Conservation (phyloP, 257 asterid species). For the Apocynum venetum region DNA sequence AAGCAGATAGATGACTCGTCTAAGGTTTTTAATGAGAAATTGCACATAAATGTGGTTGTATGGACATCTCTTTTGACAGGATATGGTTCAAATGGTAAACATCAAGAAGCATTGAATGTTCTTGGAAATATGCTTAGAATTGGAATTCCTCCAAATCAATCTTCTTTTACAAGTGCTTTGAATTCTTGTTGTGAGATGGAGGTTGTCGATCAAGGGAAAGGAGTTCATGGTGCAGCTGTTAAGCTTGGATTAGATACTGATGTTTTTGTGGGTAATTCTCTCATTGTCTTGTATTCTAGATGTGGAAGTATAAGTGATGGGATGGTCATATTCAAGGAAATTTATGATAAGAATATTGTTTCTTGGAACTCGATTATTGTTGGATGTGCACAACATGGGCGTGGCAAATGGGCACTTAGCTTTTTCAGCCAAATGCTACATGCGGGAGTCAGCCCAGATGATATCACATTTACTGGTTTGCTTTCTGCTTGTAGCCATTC, state of each 20-base stretch:
- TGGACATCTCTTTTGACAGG: constrained; percentile 95
- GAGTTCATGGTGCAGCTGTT: constrained; percentile 51
- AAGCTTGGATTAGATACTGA: constrained; percentile 66
- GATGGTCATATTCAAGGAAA: constrained; percentile 40
- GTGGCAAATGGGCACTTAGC: constrained; percentile 57
- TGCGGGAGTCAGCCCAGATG: constrained; percentile 55
- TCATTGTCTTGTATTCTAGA: constrained; percentile 55
- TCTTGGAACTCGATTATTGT: constrained; percentile 84
- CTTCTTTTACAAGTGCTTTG: constrained; percentile 83
- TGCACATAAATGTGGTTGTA: constrained; percentile 59
- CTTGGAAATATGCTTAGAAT: constrained; percentile 50
- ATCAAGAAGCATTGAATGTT: constrained; percentile 54
- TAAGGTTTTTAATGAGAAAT: constrained; percentile 49
- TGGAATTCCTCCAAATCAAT: constrained; percentile 71
- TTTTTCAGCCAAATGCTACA: constrained; percentile 63
- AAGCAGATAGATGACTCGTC: constrained; percentile 40
- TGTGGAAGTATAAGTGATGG: constrained; percentile 66
- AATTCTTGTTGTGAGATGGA: constrained; percentile 63
- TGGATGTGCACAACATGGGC: constrained; percentile 86
- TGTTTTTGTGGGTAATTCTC: constrained; percentile 74
- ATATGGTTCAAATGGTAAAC: constrained; percentile 47
- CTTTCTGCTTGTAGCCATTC: constrained; percentile 89
- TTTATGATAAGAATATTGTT: constrained; percentile 54
- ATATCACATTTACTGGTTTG: constrained; percentile 77
- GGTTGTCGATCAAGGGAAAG: constrained; percentile 53